Evolutionary conservation across 139 green algal genomes (phyloP).

Genomic region (Asterochloris sp.): DNA sequence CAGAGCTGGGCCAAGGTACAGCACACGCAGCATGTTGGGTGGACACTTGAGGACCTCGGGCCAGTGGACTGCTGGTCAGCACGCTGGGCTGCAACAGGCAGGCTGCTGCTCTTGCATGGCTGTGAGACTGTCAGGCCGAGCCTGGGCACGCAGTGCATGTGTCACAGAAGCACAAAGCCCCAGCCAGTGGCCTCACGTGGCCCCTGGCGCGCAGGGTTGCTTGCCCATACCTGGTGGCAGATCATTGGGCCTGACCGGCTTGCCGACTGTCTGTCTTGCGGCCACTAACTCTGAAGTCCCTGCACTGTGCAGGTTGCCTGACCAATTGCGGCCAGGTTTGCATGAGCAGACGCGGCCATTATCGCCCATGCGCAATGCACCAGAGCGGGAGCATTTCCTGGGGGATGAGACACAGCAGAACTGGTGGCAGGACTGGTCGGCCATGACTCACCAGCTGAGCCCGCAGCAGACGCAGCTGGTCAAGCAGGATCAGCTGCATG

Average conservation of each 20-base stretch:
- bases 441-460: slow-evolving; percentile 10
- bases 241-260: background rate
- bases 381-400: background rate
- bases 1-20: no score
- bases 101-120: no score
- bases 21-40: no score
- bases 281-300: background rate
- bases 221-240: background rate
- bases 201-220: background rate
- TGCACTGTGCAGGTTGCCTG: background rate
- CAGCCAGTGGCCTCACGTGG: no score
- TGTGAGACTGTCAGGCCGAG: no score
- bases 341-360: slow-evolving; percentile 4
- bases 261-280: background rate
- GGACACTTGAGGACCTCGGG: no score
- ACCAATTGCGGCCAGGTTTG: background rate
- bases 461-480: background rate
- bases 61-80: no score
- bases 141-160: no score
- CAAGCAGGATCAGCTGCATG: background rate
- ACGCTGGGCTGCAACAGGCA: no score
- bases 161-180: no score
- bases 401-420: no score
- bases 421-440: background rate
- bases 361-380: slow-evolving; percentile 23